Evolutionary conservation across 257 asterid genomes (phyloP).

Genomic region (Lycium barbarum): DNA sequence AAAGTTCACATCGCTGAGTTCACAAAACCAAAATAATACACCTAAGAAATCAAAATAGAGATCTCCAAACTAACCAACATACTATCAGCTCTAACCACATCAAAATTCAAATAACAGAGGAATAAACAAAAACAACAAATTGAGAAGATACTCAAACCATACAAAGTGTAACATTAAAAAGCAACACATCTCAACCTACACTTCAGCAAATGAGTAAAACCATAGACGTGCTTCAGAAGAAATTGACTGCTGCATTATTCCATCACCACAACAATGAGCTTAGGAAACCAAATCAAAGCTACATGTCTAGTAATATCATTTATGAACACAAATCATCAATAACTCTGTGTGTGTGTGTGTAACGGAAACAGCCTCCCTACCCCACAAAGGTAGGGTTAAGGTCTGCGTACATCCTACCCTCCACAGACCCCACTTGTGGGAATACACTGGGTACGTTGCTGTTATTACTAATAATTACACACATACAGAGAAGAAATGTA

Average conservation of each 20-base stretch:
- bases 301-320: background rate
- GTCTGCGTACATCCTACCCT: no score
- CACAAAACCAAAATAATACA: background rate
- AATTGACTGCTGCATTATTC: background rate
- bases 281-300: conserved; percentile 6
- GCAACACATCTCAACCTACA: background rate
- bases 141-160: background rate
- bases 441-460: no score
- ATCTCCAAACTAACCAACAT: conserved; percentile 14
- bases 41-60: background rate
- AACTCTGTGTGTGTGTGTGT: background rate
- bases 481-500: no score
- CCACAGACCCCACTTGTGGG: no score
- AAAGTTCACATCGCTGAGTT: background rate
- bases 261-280: background rate
- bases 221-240: background rate
- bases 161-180: background rate
- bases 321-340: background rate
- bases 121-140: background rate
- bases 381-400: no score
- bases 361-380: no score
- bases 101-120: background rate
- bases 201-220: background rate
- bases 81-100: background rate
- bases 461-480: no score